phyloP scores from a whole-genome alignment of 495 filamentous ascomycete genomes.

The Jackrogersella minutella region DNA sequence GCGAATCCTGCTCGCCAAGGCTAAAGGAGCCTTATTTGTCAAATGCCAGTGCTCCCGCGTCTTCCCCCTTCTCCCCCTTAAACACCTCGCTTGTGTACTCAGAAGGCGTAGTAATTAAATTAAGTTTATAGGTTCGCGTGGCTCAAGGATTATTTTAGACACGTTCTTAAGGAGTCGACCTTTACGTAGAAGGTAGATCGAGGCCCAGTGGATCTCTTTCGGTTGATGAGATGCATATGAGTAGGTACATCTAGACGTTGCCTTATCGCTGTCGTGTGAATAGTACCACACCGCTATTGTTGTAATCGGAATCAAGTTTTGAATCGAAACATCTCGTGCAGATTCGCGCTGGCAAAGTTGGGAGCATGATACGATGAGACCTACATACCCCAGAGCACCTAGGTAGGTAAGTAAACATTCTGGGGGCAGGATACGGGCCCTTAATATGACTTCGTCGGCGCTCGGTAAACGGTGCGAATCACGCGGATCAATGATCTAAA shows the following conservation, averaged over 20 bases:
- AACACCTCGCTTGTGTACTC: not conserved
- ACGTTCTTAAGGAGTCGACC: not conserved
- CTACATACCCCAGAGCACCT: not conserved
- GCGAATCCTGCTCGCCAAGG: constrained; percentile 11
- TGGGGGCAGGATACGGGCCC: not conserved
- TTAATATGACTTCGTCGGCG: not conserved
- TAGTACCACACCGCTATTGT: not conserved
- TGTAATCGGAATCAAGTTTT: not conserved
- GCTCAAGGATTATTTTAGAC: not conserved
- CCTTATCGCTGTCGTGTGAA: not conserved
- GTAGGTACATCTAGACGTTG: not conserved
- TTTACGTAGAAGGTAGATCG: not conserved
- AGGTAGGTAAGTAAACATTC: too few relatives aligned
- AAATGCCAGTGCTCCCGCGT: not conserved
- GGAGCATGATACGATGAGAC: not conserved
- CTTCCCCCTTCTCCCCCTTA: not conserved
- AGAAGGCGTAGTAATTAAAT: too few relatives aligned
- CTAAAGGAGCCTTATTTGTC: not conserved
- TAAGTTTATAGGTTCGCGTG: too few relatives aligned
- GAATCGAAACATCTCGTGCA: not conserved
- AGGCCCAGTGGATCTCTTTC: not conserved
- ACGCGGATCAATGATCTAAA: not conserved
- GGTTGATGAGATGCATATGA: not conserved
- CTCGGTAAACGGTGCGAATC: not conserved
- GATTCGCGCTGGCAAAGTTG: not conserved